phyloP scores from a whole-genome alignment of 2,329 filamentous ascomycete genomes.

The Epicoccum nigrum region DNA sequence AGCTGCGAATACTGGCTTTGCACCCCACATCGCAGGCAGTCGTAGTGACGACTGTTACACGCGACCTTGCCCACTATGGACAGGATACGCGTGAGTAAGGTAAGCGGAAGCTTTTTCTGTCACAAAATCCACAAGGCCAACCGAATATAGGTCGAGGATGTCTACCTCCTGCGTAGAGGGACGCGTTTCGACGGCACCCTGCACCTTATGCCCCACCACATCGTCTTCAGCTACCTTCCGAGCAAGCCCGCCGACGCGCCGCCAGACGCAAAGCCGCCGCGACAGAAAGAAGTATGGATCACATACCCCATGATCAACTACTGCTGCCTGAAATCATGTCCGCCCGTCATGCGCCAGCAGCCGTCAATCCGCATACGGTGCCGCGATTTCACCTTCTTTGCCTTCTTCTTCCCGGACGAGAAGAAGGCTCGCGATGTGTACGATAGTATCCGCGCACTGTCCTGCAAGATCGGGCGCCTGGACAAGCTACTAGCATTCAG shows the following conservation, averaged over 20 bases:
- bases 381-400: constrained; percentile 92
- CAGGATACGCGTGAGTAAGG: constrained; percentile 56
- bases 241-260: constrained; percentile 44
- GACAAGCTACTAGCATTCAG: constrained; percentile 92
- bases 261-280: constrained; percentile 49
- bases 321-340: constrained; percentile 78
- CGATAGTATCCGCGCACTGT: constrained; percentile 80
- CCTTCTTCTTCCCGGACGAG: constrained; percentile 83
- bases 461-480: constrained; percentile 80
- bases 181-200: constrained; percentile 64
- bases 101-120: constrained; percentile 20
- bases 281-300: constrained; percentile 81
- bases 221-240: constrained; percentile 67
- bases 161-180: constrained; percentile 64
- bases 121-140: constrained; percentile 14
- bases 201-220: constrained; percentile 67
- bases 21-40: constrained; percentile 6
- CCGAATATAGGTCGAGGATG: constrained; percentile 62
- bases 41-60: constrained; percentile 14
- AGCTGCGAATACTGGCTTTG: not conserved
- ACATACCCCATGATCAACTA: constrained; percentile 90
- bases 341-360: constrained; percentile 69
- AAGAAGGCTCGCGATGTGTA: constrained; percentile 80
- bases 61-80: constrained; percentile 44
- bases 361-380: constrained; percentile 87